Base-by-base conservation (phyloP, 805 yeast species). In the Candida boleticola region DNA sequence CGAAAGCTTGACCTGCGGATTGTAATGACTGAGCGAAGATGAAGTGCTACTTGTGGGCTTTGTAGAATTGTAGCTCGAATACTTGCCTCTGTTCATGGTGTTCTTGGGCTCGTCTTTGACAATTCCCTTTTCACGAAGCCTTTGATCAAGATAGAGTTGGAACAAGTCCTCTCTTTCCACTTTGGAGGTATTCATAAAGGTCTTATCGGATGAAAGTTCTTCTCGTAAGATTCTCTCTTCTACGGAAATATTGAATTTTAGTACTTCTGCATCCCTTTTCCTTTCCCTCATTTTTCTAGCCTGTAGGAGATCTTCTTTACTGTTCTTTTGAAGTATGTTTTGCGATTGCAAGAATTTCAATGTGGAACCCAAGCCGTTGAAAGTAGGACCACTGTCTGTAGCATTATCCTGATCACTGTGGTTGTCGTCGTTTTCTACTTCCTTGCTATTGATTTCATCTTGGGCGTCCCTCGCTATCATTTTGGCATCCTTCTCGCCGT, bases 1-100 rank as follows among this genome's bases (percentile, higher is more conserved):
- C 20, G 69, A 73, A 3, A 88, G 52, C 19, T 64, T 61, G n/a
- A 81, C 73, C 17, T 66, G 53, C 0, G 83, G 82, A 27, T 68
- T 69, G 49, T 77, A 75, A 32, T 53, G 43, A 7, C 51, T 48
- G 23, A 58, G 59, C 11, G 34, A n/a, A 21, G n/a, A 32, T 13
- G 20, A 22, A 26, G 25, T 13, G 10, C 7, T 26, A 3, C 7
- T 11, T 9, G 5, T n/a, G 11, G 13, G 19, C 13, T 5, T 29
- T 22, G 36, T 14, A 21, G 11, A n/a, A 18, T 20, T 16, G 11
- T 31, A 19, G n/a, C 21, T 31, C 4, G 22, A 16, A 18, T 31
- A 31, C 20, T 21, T 20, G 11, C 32, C 16, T 18, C 17, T 22
- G 5, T 13, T 27, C 14, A 23, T 29, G 20, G 35, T 27, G 39